These are phyloP conservation scores for Trichoderma harzianum DNA, from an alignment of 2,329 filamentous ascomycete species.

Conservation along the genomic window DNA sequence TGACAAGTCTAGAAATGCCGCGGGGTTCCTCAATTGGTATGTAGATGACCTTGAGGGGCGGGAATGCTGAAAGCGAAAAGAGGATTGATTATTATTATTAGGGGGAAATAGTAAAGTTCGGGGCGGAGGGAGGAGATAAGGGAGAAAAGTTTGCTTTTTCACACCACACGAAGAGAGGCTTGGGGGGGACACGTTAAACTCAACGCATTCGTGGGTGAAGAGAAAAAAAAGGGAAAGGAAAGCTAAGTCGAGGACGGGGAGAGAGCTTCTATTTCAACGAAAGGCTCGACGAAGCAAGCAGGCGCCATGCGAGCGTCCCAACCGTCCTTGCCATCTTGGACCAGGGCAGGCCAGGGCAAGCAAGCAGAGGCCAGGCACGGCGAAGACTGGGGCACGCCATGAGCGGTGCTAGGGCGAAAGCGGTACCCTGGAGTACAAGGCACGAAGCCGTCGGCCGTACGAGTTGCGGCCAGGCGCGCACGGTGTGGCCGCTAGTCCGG, in stretches of 20 bases:
- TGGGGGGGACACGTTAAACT: conserved; percentile 35
- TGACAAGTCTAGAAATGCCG: conserved; percentile 18
- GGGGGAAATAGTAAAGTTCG: conserved; percentile 8
- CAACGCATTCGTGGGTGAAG: conserved; percentile 51
- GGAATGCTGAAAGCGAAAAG: conserved; percentile 16
- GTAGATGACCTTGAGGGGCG: conserved; percentile 11
- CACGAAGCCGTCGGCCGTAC: conserved; percentile 10
- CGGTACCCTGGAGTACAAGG: conserved; percentile 17
- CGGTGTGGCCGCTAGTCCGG: conserved; percentile 8
- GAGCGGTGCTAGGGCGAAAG: conserved; percentile 18
- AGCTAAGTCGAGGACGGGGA: conserved; percentile 25
- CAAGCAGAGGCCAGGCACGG: conserved; percentile 15
- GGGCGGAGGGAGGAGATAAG: conserved; percentile 8
- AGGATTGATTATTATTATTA: conserved; percentile 19
- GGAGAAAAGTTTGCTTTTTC: conserved; percentile 20
- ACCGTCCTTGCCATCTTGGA: not conserved
- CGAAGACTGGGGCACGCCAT: conserved; percentile 17
- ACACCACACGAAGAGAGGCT: conserved; percentile 45
- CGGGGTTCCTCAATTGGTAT: not conserved
- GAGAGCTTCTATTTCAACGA: conserved; percentile 41
- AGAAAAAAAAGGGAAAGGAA: conserved; percentile 36
- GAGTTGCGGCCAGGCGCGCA: conserved; percentile 15
- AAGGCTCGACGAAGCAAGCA: conserved; percentile 11
- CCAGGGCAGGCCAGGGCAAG: not conserved
- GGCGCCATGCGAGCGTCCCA: conserved; percentile 6